phyloP scores from a whole-genome alignment of 345 rosid genomes.

The Carallia brachiata region DNA sequence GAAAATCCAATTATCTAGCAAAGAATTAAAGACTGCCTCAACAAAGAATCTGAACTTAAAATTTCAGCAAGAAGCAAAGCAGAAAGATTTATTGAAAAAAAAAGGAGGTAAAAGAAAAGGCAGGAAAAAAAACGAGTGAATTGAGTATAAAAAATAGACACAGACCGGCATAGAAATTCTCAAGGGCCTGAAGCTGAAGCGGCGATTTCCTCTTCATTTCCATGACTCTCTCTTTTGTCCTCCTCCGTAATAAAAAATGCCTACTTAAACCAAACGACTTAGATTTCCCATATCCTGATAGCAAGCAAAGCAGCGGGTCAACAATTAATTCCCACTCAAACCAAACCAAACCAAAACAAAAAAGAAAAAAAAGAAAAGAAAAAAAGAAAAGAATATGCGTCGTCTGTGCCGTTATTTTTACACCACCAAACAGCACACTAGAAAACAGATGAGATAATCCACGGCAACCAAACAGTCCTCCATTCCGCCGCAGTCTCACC shows the following conservation, averaged over 20 bases:
- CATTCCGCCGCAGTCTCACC: too few relatives aligned
- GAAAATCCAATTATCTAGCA: too few relatives aligned
- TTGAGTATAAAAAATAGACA: background rate
- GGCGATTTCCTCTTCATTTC: constrained; percentile 73
- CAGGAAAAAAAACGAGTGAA: background rate
- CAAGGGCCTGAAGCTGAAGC: constrained; percentile 67
- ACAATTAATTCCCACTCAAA: background rate
- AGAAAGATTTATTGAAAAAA: background rate
- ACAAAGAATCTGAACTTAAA: too few relatives aligned
- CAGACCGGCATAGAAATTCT: constrained; percentile 58
- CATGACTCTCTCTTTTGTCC: background rate
- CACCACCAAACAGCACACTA: too few relatives aligned
- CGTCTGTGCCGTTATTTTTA: too few relatives aligned
- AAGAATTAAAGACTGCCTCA: too few relatives aligned
- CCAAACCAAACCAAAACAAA: background rate
- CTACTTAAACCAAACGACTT: background rate
- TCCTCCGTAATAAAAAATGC: background rate
- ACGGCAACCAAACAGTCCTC: too few relatives aligned
- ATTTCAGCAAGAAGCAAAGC: too few relatives aligned
- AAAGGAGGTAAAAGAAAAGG: background rate
- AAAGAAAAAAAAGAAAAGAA: background rate
- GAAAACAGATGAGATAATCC: too few relatives aligned
- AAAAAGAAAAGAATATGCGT: too few relatives aligned
- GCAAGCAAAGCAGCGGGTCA: background rate
- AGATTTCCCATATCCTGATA: constrained; percentile 16